Evolutionary conservation across 306 rosid species (phyloP), one percentile per base, ranked within the genome.

Genomic region (Arachis stenosperma): DNA sequence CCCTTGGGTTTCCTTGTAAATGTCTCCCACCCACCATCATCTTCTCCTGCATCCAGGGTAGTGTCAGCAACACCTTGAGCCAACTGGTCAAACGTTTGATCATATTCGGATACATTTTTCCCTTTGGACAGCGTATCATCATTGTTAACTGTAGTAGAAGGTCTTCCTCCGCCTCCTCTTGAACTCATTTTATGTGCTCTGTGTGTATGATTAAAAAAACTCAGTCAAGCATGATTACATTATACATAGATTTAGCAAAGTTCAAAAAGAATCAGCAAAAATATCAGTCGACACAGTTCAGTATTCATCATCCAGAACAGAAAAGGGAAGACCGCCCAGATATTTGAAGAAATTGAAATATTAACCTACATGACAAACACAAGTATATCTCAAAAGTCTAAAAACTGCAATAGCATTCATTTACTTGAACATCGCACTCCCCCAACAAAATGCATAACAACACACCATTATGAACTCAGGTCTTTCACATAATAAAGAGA

Each of bases 1-100:
- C 85, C 86, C 84, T 87, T 92, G 2, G 94, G n/a, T 60, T 88
- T 92, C 70, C 66, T 85, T 15, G 79, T 70, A 81, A 62, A 74
- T n/a, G 87, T 89, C 76, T 90, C 92, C 98, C 96, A 92, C 14
- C 82, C 63, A 6, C 96, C 98, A 58, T 84, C 89, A 61, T 81
- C 88, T 22, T 83, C 83, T 42, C 74, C 79, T 0, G 81, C 43
- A 14, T 67, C 82, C 58, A 92, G 77, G 76, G 54, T 80, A 61
- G 85, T 9, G 30, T 74, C 88, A 12, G 84, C 88, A 37, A 90
- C 17, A 57, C 78, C 82, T 39, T 82, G 84, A 61, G 83, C 55
- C 89, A 90, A 76, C 75, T 83, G 86, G 48, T 86, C 87, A 12
- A 82, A 2, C 2, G 47, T 54, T n/a, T 83, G 65, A 67, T 77